Percentiles rank a stretch among this genome's conserved stretches.
These are phyloP conservation scores for Iberis pinnata DNA, from an alignment of 345 rosid genomes.

Conservation along the genomic window DNA sequence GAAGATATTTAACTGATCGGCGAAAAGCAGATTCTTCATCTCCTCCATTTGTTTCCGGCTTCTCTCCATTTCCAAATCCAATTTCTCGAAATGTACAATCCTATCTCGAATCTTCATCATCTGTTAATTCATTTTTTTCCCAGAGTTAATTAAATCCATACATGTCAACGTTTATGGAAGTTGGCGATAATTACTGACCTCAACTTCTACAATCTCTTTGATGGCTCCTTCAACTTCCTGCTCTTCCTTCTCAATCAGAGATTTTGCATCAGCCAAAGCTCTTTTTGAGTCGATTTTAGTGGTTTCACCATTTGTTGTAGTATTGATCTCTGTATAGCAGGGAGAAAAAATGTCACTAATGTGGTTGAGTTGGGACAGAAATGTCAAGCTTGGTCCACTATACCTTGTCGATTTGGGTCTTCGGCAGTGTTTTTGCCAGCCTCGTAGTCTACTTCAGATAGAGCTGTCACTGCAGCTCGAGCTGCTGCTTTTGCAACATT, in stretches of 20 bases:
- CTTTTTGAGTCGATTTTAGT: constrained; percentile 30
- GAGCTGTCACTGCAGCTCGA: constrained; percentile 53
- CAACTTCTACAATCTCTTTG: constrained; percentile 43
- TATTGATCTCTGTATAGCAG: constrained; percentile 40
- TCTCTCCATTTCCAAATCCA: constrained; percentile 80
- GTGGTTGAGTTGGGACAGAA: constrained; percentile 6
- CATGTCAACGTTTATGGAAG: not conserved
- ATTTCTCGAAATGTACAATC: constrained; percentile 58
- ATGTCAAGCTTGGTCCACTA: constrained; percentile 7
- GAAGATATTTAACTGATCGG: constrained; percentile 64
- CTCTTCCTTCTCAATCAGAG: constrained; percentile 60
- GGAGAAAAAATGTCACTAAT: constrained; percentile 2
- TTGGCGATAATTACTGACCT: constrained; percentile 41
- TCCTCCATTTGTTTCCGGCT: constrained; percentile 73
- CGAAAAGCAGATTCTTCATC: constrained; percentile 62
- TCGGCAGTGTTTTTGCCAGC: constrained; percentile 32
- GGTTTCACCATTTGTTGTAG: constrained; percentile 36
- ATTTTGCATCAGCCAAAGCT: constrained; percentile 38
- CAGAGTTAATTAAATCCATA: no score
- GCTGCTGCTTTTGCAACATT: constrained; percentile 83
- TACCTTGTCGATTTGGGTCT: constrained; percentile 39
- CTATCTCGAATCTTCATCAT: constrained; percentile 66
- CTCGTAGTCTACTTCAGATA: constrained; percentile 39
- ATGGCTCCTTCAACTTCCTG: constrained; percentile 57
- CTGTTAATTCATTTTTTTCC: constrained; percentile 37